Conservation (phyloP, 441 rosid genomes). For the Gossypium davidsonii region DNA sequence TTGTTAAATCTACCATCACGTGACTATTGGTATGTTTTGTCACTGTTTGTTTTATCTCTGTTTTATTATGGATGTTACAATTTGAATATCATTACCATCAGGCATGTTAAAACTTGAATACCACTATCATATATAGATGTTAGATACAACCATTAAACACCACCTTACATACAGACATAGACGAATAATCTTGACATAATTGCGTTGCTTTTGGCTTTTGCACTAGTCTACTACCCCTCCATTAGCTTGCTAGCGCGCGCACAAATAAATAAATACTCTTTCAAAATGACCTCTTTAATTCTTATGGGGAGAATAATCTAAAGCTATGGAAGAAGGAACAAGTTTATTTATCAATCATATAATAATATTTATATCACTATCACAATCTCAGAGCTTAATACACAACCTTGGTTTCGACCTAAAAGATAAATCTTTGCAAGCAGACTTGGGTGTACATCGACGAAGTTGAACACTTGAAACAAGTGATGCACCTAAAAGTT, state of each 20-base stretch:
- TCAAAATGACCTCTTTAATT: background rate
- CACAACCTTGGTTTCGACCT: background rate
- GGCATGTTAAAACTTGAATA: background rate
- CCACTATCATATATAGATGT: background rate
- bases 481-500: constrained; percentile 1
- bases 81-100: background rate
- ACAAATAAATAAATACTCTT: background rate
- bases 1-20: background rate
- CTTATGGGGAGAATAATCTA: background rate
- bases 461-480: background rate
- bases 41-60: background rate
- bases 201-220: background rate
- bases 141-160: background rate
- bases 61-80: background rate
- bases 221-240: background rate
- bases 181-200: too few relatives aligned
- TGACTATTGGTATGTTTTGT: background rate
- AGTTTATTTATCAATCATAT: background rate
- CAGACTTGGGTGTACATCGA: background rate
- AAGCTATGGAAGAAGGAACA: background rate
- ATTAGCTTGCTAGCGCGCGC: background rate
- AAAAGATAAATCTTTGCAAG: background rate
- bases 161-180: background rate
- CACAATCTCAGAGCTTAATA: background rate
- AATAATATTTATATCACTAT: background rate